Conservation (phyloP, 108 stramenopile species). For the Schizochytrium sp. region DNA sequence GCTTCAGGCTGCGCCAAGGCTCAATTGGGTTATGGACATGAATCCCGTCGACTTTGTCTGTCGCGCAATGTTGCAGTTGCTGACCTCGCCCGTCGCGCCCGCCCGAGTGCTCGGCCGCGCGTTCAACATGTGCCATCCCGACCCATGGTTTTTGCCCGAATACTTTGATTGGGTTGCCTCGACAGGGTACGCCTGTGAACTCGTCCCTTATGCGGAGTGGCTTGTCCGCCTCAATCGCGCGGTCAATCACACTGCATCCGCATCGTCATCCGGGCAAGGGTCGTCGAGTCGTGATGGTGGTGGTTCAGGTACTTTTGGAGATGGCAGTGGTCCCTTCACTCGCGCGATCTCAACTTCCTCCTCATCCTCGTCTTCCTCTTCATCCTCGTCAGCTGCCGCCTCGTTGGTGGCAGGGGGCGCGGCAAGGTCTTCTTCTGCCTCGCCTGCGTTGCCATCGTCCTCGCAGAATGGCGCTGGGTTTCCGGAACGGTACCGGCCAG, state of each 20-base stretch:
- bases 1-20: not conserved
- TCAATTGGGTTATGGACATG: not conserved
- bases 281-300: not conserved
- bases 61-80: not conserved
- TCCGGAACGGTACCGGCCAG: too few relatives aligned
- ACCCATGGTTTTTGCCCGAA: not conserved
- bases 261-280: not conserved
- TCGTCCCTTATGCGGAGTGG: not conserved
- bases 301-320: not conserved
- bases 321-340: not conserved
- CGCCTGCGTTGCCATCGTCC: not conserved
- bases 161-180: not conserved
- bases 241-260: not conserved
- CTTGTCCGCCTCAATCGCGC: not conserved
- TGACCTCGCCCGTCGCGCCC: not conserved
- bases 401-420: not conserved
- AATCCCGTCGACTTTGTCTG: slow-evolving; percentile 13
- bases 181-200: not conserved
- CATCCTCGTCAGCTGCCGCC: not conserved
- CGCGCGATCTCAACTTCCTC: not conserved
- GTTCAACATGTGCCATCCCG: slow-evolving; percentile 15
- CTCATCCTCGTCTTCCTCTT: not conserved
- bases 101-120: not conserved
- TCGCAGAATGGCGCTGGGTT: not conserved
- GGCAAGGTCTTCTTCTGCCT: not conserved